A percentile compares a stretch with the other conserved stretches of the same genome.
Conservation (phyloP, 768 basidiomycete species). For the Panaeolus papilionaceus region DNA sequence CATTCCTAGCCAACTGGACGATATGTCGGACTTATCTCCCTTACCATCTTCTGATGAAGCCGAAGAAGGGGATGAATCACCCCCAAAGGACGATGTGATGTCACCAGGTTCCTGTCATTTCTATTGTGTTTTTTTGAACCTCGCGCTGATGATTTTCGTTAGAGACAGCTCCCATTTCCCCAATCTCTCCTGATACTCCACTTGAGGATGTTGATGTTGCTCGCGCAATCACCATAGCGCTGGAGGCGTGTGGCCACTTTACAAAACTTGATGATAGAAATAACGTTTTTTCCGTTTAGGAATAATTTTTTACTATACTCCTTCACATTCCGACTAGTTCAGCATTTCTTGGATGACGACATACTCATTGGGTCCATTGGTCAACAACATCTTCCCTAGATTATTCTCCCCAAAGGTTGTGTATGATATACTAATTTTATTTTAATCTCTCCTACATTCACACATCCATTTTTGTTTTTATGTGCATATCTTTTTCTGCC, state of each 20-base stretch:
- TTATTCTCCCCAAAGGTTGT: neutral
- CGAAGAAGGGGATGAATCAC: neutral
- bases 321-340: neutral
- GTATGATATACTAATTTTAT: neutral
- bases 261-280: constrained; percentile 3
- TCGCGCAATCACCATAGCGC: neutral
- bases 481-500: neutral
- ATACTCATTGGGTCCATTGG: neutral
- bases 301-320: constrained; percentile 3
- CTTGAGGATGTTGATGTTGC: neutral
- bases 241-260: constrained; percentile 10
- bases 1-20: neutral
- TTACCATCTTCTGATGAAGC: neutral
- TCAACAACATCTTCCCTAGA: neutral
- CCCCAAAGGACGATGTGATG: neutral
- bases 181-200: neutral
- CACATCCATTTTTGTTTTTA: neutral
- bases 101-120: neutral
- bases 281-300: neutral
- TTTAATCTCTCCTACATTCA: neutral
- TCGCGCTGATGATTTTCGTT: neutral
- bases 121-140: neutral
- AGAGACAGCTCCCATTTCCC: neutral
- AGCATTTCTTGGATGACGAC: neutral
- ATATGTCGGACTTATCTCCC: neutral